These are phyloP conservation scores for Lipomyces anomalus DNA, from an alignment of 805 yeast genomes.

Conservation along the genomic window DNA sequence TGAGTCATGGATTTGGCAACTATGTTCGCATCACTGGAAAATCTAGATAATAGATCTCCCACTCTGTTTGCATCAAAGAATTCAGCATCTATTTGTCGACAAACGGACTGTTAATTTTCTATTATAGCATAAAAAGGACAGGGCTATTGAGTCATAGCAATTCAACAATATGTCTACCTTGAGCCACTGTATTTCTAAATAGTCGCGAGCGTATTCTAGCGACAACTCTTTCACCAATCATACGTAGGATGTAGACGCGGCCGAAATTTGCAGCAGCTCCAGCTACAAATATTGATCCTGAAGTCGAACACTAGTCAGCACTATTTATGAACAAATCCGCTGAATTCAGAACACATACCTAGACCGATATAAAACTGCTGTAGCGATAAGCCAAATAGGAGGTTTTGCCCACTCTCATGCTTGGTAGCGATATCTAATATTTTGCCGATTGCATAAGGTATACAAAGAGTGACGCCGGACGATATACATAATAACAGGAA, in stretches of 20 bases:
- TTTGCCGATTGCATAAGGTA: constrained; percentile 80
- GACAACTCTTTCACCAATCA: constrained; percentile 81
- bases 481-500: constrained; percentile 58
- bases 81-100: constrained; percentile 74
- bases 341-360: constrained; percentile 33
- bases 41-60: constrained; percentile 84
- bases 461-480: constrained; percentile 71
- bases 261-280: constrained; percentile 81
- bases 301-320: background rate
- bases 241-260: constrained; percentile 62
- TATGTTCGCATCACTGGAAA: constrained; percentile 82
- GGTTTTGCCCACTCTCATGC: constrained; percentile 31
- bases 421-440: constrained; percentile 65
- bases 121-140: too few relatives aligned
- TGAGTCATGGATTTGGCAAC: constrained; percentile 82
- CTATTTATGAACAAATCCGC: background rate
- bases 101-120: too few relatives aligned
- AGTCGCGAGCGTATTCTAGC: constrained; percentile 76
- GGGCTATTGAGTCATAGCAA: background rate
- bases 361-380: constrained; percentile 56
- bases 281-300: constrained; percentile 45
- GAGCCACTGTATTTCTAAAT: constrained; percentile 68
- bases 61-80: constrained; percentile 85
- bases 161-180: constrained; percentile 29
- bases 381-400: constrained; percentile 57